phyloP scores from a whole-genome alignment of 2,329 filamentous ascomycete species.

The Verticillium tricorpus region DNA sequence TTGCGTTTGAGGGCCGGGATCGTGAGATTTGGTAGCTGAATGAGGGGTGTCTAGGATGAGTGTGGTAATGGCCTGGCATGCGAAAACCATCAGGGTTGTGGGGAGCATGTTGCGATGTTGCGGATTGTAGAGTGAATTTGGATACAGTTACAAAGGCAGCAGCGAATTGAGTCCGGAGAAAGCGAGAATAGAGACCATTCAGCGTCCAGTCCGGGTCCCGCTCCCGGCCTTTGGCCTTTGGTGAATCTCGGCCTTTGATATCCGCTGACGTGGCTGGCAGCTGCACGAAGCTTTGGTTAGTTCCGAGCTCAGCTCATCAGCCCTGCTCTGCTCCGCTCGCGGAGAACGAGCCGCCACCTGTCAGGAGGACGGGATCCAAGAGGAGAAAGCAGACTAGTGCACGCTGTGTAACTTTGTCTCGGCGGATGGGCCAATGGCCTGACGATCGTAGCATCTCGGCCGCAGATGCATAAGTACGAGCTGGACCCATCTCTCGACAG shows the following conservation, averaged over 20 bases:
- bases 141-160: background rate
- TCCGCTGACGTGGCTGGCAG: background rate
- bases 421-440: background rate
- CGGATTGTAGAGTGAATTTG: background rate
- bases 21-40: constrained; percentile 46
- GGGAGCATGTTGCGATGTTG: background rate
- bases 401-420: background rate
- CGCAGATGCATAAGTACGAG: background rate
- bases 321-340: background rate
- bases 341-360: background rate
- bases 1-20: constrained; percentile 69
- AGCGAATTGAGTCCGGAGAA: background rate
- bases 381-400: background rate
- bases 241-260: background rate
- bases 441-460: background rate
- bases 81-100: background rate
- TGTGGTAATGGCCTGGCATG: background rate
- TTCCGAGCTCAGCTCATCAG: background rate
- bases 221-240: background rate
- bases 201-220: background rate
- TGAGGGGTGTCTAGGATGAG: background rate
- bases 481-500: background rate
- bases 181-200: background rate
- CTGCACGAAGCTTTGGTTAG: background rate
- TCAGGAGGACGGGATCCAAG: background rate